Evolutionary conservation across 2,329 filamentous ascomycete species (phyloP), one percentile per base, ranked within the genome.

Genomic region (Aspergillus pseudoterreus): DNA sequence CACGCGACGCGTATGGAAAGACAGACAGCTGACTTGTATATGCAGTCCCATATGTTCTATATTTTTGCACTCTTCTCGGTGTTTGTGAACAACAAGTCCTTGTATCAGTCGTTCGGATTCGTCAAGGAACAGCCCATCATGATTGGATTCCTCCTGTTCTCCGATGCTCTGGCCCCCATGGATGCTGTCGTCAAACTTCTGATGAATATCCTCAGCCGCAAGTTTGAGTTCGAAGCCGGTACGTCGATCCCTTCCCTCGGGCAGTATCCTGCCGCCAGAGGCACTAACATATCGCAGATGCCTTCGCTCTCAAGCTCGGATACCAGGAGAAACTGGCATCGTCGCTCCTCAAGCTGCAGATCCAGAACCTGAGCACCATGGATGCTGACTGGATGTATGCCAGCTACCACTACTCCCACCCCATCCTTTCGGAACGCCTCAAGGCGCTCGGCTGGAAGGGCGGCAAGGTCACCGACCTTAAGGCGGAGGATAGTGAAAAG

Each of bases 321-420:
- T 96, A 92, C 75, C 83, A 86, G 47, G 77, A 82, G 43, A 86
- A 96, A 71, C 85, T 99, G 47, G 90, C 92, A 41, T 80, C 84
- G 57, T 94, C 90, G 19, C 82, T 99, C 57, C 91, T 99, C 76
- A 96, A 96, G 78, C 87, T 99, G 47, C 95, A 99, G 75, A 90
- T 96, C 66, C 92, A 97, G 78, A 99, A 99, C 70, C 81, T 99
- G 61, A 95, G 90, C 74, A 95, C 90, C 55, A 97, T 99, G 92
- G 94, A 99, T 65, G 94, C 94, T 24, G 95, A 99, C 75, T 95
- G 89, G 88, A 85, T 96, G 82, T 99, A 95, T 73, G 94, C 94
- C 49, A 95, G 87, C 75, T 99, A 97, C 79, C 92, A 99, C 77
- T 96, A 95, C 80, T 96, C 92, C 21, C 94, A 99, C 75, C 94